Base-by-base conservation (phyloP, 31 red algal species). In the Bonnemaisonia californica region DNA sequence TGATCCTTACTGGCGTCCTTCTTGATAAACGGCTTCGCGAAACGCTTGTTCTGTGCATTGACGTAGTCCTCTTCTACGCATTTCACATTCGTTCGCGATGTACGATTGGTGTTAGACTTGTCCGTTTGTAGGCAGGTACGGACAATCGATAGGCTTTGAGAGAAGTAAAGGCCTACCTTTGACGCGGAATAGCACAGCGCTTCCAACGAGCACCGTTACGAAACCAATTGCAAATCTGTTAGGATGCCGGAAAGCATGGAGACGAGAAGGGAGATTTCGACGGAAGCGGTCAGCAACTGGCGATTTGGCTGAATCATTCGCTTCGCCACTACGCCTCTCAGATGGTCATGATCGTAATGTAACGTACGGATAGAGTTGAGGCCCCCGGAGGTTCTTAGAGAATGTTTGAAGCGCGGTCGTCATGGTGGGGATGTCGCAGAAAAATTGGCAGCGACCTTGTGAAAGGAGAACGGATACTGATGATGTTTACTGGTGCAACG, bases 201-300 rank as follows among this genome's bases (percentile, higher is more conserved):
- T 72, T 16, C 29, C 41, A 2, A 78, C 4, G 24, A 87, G 63
- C 30, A 87, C 83, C 38, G 73, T 42, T 3, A 60, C 36, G 58
- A 87, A 87, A 30, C 83, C 83, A 61, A 87, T 87, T 33, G 83
- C 83, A 32, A 87, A 85, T 36, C 81, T 85, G 59, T 23, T 34
- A 54, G 4, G 19, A 48, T 40, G 41, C 24, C 4, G 4, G n/a
- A n/a, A n/a, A n/a, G n/a, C n/a, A n/a, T n/a, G n/a, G n/a, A n/a
- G n/a, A n/a, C n/a, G n/a, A n/a, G n/a, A n/a, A n/a, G n/a, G n/a
- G n/a, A n/a, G n/a, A n/a, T n/a, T n/a, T n/a, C n/a, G n/a, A n/a
- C n/a, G n/a, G n/a, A n/a, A n/a, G n/a, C n/a, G n/a, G n/a, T n/a
- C n/a, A n/a, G n/a, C n/a, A n/a, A n/a, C n/a, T n/a, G n/a, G n/a